Conservation (phyloP, 179 eudicot species). For the Pouteria campechiana region DNA sequence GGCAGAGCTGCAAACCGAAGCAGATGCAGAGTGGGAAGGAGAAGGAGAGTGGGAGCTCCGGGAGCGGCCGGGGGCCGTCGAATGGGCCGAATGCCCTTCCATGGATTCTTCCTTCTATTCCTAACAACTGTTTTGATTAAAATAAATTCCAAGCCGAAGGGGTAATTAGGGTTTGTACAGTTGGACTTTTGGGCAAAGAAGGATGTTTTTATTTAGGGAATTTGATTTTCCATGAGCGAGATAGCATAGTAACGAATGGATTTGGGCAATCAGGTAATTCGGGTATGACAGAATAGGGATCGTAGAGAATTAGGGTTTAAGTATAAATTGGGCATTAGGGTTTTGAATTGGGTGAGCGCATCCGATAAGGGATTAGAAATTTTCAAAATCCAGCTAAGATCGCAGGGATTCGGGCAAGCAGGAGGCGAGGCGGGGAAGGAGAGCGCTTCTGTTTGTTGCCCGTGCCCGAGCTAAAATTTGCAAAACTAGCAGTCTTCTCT, state of each 20-base stretch:
- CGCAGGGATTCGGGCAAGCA: no score
- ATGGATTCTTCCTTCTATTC: conserved; percentile 6
- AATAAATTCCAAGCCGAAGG: not conserved
- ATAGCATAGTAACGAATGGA: not conserved
- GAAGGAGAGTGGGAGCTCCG: conserved; percentile 79
- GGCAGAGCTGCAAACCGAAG: conserved; percentile 63
- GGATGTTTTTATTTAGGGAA: not conserved
- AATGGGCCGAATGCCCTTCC: conserved; percentile 46
- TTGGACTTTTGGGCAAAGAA: conserved; percentile 1
- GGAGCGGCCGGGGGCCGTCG: conserved; percentile 58
- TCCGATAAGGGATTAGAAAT: no score
- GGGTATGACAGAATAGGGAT: not conserved
- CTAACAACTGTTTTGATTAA: not conserved
- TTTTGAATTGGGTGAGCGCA: no score
- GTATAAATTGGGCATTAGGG: not conserved
- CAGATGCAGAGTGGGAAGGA: conserved; percentile 81
- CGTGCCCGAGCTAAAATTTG: no score
- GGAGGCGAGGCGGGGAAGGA: no score
- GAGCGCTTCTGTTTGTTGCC: no score
- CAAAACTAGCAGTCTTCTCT: no score
- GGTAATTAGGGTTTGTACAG: conserved; percentile 3
- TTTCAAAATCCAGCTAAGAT: no score
- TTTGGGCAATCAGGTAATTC: not conserved
- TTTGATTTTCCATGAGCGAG: not conserved
- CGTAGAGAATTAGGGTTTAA: not conserved